These are phyloP conservation scores for Berkeleyomyces basicola DNA, from an alignment of 2,329 filamentous ascomycete genomes.

Conservation along the genomic window DNA sequence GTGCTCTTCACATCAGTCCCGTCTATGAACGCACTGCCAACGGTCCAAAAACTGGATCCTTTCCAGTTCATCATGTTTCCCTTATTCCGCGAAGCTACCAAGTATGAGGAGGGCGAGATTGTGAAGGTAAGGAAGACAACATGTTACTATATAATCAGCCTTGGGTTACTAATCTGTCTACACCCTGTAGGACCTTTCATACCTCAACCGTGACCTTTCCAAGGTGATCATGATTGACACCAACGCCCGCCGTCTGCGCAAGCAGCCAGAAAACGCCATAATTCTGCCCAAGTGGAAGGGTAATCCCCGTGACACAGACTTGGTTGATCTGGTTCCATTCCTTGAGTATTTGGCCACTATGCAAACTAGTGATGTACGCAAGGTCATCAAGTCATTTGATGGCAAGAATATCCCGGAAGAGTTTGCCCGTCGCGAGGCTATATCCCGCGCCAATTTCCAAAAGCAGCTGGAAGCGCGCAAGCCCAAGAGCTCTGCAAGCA, in stretches of 20 bases:
- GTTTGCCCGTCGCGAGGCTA: slow-evolving; percentile 75
- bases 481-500: slow-evolving; percentile 48
- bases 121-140: slow-evolving; percentile 52
- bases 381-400: slow-evolving; percentile 73
- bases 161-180: not conserved
- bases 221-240: slow-evolving; percentile 95
- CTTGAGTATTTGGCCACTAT: slow-evolving; percentile 94
- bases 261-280: slow-evolving; percentile 94
- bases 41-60: slow-evolving; percentile 86
- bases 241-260: slow-evolving; percentile 60
- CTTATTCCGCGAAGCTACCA: slow-evolving; percentile 88
- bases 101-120: slow-evolving; percentile 89
- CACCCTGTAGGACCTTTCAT: slow-evolving; percentile 67
- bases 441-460: slow-evolving; percentile 71
- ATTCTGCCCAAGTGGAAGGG: slow-evolving; percentile 82
- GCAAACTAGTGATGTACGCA: slow-evolving; percentile 74
- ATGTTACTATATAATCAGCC: not conserved
- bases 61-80: slow-evolving; percentile 93
- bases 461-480: slow-evolving; percentile 56
- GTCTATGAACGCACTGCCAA: slow-evolving; percentile 65
- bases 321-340: slow-evolving; percentile 85
- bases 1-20: slow-evolving; percentile 89
- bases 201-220: slow-evolving; percentile 86
- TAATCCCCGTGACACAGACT: slow-evolving; percentile 63
- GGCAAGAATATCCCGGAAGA: slow-evolving; percentile 79